Evolutionary conservation across 768 basidiomycete genomes (phyloP).

Genomic region (Russula emetica): DNA sequence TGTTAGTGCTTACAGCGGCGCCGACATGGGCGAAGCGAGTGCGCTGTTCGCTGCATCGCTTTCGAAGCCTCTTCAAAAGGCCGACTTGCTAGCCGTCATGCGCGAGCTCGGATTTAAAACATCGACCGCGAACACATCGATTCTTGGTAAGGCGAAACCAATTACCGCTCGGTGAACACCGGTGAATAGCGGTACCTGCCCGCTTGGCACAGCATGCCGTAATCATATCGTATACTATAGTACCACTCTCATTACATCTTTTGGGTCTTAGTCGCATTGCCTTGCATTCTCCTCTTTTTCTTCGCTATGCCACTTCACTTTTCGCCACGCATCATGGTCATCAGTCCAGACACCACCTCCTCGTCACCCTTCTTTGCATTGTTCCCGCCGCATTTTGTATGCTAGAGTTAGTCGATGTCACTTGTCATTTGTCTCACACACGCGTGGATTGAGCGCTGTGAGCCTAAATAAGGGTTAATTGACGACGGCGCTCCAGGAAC

Average conservation of each 20-base stretch:
- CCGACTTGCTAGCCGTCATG: conserved; percentile 74
- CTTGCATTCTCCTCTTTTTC: conserved; percentile 13
- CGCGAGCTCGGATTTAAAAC: conserved; percentile 90
- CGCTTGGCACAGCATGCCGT: too few relatives aligned
- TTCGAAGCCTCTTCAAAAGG: conserved; percentile 85
- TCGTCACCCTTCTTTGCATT: conserved; percentile 17
- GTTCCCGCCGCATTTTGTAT: conserved; percentile 22
- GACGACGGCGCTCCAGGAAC: not conserved
- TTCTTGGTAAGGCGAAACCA: conserved; percentile 16
- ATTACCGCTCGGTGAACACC: conserved; percentile 20
- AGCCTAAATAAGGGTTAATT: conserved; percentile 14
- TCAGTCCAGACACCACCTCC: conserved; percentile 15
- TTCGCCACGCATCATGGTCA: conserved; percentile 10
- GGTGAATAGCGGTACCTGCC: too few relatives aligned
- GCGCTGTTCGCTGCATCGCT: conserved; percentile 77
- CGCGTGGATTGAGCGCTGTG: not conserved
- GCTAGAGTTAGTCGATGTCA: conserved; percentile 25
- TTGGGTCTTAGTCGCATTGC: conserved; percentile 11
- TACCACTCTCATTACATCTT: not conserved
- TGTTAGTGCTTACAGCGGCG: conserved; percentile 81
- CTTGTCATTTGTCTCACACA: not conserved
- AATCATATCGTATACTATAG: conserved; percentile 7
- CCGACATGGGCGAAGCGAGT: conserved; percentile 58
- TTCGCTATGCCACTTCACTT: conserved; percentile 21
- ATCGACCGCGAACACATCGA: conserved; percentile 54